Base-by-base conservation (phyloP, 352 stramenopile genomes). In the Pythium angustatum region DNA sequence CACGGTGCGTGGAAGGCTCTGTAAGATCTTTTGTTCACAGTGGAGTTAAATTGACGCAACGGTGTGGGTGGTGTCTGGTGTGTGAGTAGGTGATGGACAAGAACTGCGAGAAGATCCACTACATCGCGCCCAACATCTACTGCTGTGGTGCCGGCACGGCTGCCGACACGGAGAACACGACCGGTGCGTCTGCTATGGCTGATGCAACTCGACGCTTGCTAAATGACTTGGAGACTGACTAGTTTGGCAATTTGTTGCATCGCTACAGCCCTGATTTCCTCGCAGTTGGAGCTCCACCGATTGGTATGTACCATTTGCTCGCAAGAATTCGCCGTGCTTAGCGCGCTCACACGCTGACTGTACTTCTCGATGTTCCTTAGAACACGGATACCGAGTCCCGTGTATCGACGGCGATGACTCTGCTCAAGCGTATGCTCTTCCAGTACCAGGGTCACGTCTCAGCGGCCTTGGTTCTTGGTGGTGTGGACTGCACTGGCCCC, bases 61-160 rank as follows among this genome's bases (percentile, higher is more conserved):
- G n/a, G n/a, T n/a, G n/a, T n/a, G n/a, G n/a, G n/a, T n/a, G n/a
- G n/a, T n/a, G n/a, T n/a, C n/a, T n/a, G n/a, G n/a, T n/a, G 19
- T 28, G 15, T 15, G 50, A 51, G 24, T 45, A 79, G 73, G 93
- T 99, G 15, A 98, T 97, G 68, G 97, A 99, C 86, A 99, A 99
- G 84, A 99, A 99, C 78, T 99, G 97, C 65, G 94, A 99, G 74
- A 99, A 99, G 83, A 99, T 99, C 71, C 97, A 99, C 75, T 99
- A 99, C 87, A 93, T 99, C 57, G 96, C 97, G 14, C 96, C 96
- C 49, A 99, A 99, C 77, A 99, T 99, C 61, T 99, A 98, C 79
- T 99, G 97, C 79, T 99, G 96, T 62, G 97, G 97, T 41, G 96
- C 97, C 7, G 96, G 97, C 14, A 99, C 96, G 4, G 97, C 97